Evolutionary conservation across 139 green algal species (phyloP).

Genomic region (Penium margaritaceum): DNA sequence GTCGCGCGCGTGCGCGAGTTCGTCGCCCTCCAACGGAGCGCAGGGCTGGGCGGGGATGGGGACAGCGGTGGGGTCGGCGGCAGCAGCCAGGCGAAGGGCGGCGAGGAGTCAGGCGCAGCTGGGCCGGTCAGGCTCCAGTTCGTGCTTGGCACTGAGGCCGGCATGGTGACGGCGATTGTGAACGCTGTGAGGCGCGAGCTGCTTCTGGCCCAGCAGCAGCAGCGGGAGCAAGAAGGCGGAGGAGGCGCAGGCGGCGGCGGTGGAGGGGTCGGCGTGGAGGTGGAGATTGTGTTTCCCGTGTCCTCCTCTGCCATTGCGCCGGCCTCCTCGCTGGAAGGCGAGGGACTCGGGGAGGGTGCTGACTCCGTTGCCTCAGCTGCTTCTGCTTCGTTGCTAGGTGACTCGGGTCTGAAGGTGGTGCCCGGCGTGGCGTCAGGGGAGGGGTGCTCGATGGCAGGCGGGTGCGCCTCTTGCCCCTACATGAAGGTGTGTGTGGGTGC

Average conservation of each 20-base stretch:
- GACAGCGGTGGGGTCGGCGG: too few relatives aligned
- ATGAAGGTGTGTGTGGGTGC: slow-evolving; percentile 85
- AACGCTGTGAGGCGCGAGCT: slow-evolving; percentile 62
- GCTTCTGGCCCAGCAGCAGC: background rate
- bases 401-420: slow-evolving; percentile 57
- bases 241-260: slow-evolving; percentile 66
- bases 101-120: too few relatives aligned
- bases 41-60: too few relatives aligned
- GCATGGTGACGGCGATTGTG: slow-evolving; percentile 97
- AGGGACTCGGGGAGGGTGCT: too few relatives aligned
- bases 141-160: slow-evolving; percentile 91
- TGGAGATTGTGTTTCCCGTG: slow-evolving; percentile 96
- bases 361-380: too few relatives aligned
- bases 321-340: too few relatives aligned
- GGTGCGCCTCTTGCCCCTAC: slow-evolving; percentile 92
- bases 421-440: slow-evolving; percentile 67
- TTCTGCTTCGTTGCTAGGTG: too few relatives aligned
- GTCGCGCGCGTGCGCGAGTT: too few relatives aligned
- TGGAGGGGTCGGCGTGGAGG: slow-evolving; percentile 58
- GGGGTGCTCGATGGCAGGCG: slow-evolving; percentile 82
- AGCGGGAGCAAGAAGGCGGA: background rate
- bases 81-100: too few relatives aligned
- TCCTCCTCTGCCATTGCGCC: slow-evolving; percentile 66
- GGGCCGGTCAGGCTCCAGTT: slow-evolving; percentile 72
- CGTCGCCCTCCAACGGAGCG: too few relatives aligned